Evolutionary conservation across 202 grass and related monocot species (phyloP).

Genomic region (Sporobolus alterniflorus): DNA sequence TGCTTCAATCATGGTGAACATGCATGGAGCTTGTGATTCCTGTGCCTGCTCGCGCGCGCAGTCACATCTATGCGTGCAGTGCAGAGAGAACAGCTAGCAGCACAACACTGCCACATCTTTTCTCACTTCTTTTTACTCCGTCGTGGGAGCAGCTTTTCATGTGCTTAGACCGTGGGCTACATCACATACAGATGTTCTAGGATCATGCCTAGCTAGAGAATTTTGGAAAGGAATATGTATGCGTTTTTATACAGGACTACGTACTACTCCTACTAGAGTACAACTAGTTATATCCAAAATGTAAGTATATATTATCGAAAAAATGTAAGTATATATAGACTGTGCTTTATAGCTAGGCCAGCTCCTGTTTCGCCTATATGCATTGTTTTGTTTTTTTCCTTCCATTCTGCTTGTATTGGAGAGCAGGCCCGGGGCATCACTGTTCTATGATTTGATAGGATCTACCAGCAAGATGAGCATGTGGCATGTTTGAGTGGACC

Average conservation of each 20-base stretch:
- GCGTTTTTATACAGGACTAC: neutral
- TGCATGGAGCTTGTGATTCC: constrained; percentile 40
- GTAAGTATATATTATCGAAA: too few species aligned
- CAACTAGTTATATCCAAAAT: neutral
- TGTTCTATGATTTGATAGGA: constrained; percentile 25
- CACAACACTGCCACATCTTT: constrained; percentile 9
- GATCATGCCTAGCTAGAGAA: constrained; percentile 4
- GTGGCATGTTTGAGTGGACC: constrained; percentile 49
- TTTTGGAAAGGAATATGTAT: neutral
- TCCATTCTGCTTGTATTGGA: constrained; percentile 13
- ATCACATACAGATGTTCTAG: neutral
- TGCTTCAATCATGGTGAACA: constrained; percentile 68
- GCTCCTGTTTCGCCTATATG: neutral
- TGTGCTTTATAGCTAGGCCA: neutral
- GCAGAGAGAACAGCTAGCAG: constrained; percentile 5
- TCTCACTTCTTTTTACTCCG: constrained; percentile 5
- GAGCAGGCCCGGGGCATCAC: neutral
- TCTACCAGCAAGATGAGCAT: constrained; percentile 44
- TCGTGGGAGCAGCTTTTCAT: constrained; percentile 20
- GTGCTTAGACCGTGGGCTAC: neutral
- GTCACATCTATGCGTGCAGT: too few species aligned
- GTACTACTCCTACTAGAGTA: neutral
- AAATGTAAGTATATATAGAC: too few species aligned
- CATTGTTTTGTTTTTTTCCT: neutral
- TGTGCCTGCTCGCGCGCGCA: too few species aligned